Conservation (phyloP, 2,329 filamentous ascomycete genomes). For the Venturia aucupariae region DNA sequence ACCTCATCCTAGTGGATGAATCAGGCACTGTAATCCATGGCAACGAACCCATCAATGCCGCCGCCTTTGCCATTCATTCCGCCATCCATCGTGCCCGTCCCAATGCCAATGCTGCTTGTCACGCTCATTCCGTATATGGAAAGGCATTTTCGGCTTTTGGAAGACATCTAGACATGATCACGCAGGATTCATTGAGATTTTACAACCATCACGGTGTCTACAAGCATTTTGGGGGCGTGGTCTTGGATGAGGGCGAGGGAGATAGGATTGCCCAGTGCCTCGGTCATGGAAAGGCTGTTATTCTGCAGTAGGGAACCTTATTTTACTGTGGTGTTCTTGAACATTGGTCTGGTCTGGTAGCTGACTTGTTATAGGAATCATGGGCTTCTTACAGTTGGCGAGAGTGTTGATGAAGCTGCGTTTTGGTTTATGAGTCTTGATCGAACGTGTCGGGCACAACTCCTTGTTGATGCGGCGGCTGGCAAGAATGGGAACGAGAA, state of each 20-base stretch:
- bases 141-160: slow-evolving; percentile 41
- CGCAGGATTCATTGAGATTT: slow-evolving; percentile 38
- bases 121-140: slow-evolving; percentile 38
- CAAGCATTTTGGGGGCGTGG: slow-evolving; percentile 33
- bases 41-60: slow-evolving; percentile 36
- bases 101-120: slow-evolving; percentile 34
- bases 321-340: not conserved
- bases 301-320: slow-evolving; percentile 21
- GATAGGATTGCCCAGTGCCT: slow-evolving; percentile 34
- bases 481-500: slow-evolving; percentile 31
- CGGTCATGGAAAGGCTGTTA: slow-evolving; percentile 28
- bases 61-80: slow-evolving; percentile 39
- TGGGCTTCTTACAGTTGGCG: slow-evolving; percentile 30
- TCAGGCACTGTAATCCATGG: slow-evolving; percentile 32
- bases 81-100: slow-evolving; percentile 30
- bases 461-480: slow-evolving; percentile 35
- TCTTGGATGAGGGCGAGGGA: slow-evolving; percentile 35
- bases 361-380: slow-evolving; percentile 23
- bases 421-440: slow-evolving; percentile 39
- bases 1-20: slow-evolving; percentile 37
- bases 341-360: too few relatives aligned
- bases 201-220: slow-evolving; percentile 33
- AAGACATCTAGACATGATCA: slow-evolving; percentile 38
- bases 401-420: slow-evolving; percentile 35
- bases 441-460: slow-evolving; percentile 37